These are phyloP conservation scores for Aspergillus flavus DNA, from an alignment of 2,329 filamentous ascomycete genomes.

Conservation along the genomic window DNA sequence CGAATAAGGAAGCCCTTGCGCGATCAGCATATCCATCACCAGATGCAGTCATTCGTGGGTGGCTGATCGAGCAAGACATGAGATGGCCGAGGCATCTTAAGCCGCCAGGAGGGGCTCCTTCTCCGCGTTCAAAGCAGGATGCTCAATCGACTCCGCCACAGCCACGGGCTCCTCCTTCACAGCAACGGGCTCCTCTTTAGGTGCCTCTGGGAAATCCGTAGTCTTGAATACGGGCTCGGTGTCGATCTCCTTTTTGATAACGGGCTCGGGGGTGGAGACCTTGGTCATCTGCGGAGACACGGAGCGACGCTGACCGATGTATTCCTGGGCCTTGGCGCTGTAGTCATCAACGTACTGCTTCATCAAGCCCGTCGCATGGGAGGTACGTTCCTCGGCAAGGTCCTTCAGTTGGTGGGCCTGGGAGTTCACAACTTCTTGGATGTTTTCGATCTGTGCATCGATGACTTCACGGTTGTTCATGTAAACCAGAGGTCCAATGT, in stretches of 20 bases:
- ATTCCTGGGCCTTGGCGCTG: conserved; percentile 61
- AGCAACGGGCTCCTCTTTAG: conserved; percentile 41
- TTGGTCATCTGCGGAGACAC: conserved; percentile 37
- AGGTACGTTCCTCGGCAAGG: conserved; percentile 62
- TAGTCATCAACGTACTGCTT: conserved; percentile 64
- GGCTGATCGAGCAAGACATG: background rate
- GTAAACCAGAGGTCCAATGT: conserved; percentile 64
- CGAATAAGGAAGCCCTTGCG: background rate
- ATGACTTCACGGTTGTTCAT: conserved; percentile 67
- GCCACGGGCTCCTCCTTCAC: conserved; percentile 36
- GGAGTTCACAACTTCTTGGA: conserved; percentile 56
- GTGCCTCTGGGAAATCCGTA: conserved; percentile 54
- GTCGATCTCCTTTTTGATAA: conserved; percentile 39
- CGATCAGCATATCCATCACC: background rate
- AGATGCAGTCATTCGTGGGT: background rate
- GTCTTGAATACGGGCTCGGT: conserved; percentile 44
- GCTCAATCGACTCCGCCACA: conserved; percentile 32
- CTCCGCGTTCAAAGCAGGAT: conserved; percentile 31
- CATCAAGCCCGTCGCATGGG: conserved; percentile 59
- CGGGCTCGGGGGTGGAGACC: conserved; percentile 19
- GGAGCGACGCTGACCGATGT: conserved; percentile 46
- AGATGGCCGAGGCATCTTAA: conserved; percentile 16
- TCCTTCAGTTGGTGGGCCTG: conserved; percentile 64
- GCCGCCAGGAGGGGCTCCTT: conserved; percentile 39
- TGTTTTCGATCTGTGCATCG: conserved; percentile 60